phyloP scores from a whole-genome alignment of 2,329 filamentous ascomycete species.

The Emergomyces africanus region DNA sequence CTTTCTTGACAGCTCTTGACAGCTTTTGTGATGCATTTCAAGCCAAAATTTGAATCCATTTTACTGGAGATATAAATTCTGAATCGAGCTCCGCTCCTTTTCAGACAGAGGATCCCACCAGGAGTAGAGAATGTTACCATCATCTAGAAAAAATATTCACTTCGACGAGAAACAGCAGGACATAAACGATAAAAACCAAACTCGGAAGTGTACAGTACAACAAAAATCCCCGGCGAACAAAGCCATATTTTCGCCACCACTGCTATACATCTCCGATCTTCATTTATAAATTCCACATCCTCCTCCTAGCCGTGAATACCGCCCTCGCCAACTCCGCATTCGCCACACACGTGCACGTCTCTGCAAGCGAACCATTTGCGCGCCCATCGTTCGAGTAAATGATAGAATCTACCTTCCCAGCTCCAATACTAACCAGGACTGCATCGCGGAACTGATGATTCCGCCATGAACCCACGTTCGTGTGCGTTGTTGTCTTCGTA shows the following conservation, averaged over 20 bases:
- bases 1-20: neutral
- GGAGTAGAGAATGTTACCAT: neutral
- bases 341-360: neutral
- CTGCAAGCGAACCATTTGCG: neutral
- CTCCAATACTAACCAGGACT: neutral
- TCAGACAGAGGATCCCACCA: neutral
- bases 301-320: neutral
- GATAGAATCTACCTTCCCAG: neutral
- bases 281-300: neutral
- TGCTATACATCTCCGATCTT: neutral
- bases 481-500: neutral
- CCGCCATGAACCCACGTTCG: neutral
- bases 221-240: neutral
- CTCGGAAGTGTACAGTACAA: neutral
- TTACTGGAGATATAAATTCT: neutral
- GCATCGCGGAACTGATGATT: neutral
- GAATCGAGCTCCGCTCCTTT: neutral
- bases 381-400: neutral
- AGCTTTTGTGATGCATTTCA: neutral
- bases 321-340: neutral
- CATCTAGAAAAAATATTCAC: neutral
- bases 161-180: neutral
- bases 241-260: neutral
- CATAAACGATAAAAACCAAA: neutral
- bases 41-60: neutral